Evolutionary conservation across 176 grass and related monocot species (phyloP), one percentile per base, ranked within the genome.

Genomic region (Carex littledalei): DNA sequence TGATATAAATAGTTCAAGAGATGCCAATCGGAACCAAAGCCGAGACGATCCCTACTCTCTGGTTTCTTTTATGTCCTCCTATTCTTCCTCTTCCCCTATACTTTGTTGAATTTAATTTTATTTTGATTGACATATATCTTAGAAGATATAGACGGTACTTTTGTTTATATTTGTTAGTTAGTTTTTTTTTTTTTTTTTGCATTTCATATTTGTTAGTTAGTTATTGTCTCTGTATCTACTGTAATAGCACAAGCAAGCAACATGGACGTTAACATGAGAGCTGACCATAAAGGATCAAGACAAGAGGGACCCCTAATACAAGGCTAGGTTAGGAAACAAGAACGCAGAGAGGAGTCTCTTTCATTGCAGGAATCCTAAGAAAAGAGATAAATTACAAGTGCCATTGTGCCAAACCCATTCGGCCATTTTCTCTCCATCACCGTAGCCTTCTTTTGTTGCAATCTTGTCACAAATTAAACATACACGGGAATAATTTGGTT

Each of bases 321-420:
- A 55, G 24, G 12, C 47, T 55, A 56, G 26, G 6, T 55, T 4
- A 56, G 49, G 21, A 56, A 78, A 57, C 11, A 78, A 78, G 13
- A 13, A 18, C 22, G 21, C 73, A 75, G 86, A 76, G 66, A 72
- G 17, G 56, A 62, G 86, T 87, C 86, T 53, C 86, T 66, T 67
- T 88, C 86, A 54, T 5, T 58, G 58, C 68, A 84, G 81, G 86
- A 88, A 88, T 88, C 86, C 80, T 56, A 88, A 66, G 86, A 62
- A 76, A 55, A 32, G 56, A 87, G 60, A 56, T 3, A 31, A 20
- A 15, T 78, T 56, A 56, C 74, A 78, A 78, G 26, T 56, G 50
- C 43, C 43, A 45, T 45, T 45, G 43, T 45, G 43, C 73, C 73
- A 77, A 47, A 47, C 68, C 7, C 68, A 77, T 76, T 64, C 43